Base-by-base conservation (phyloP, 257 asterid genomes). In the Nicotiana noctiflora region DNA sequence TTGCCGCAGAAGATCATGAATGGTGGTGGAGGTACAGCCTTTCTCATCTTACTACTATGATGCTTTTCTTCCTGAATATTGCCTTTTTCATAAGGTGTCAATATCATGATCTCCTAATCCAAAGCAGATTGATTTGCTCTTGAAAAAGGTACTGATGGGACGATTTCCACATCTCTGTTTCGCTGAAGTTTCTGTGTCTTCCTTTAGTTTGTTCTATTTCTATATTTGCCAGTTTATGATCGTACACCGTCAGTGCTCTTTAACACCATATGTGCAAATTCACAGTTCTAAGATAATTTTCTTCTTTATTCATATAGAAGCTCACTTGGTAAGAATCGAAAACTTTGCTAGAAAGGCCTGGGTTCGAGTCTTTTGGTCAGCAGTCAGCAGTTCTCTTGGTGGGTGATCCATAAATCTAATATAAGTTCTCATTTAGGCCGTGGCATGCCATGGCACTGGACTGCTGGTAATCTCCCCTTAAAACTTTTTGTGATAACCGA, bases 21-120 rank as follows among this genome's bases (percentile, higher is more conserved):
- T 82, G 85, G 85, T 82, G 85, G 85, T 82, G 85, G 85, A 82
- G 85, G 85, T 82, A 18, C 12, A 3, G 12, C 29, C 3, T 34
- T 76, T 76, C 79, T 75, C 64, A 46, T 75, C 65, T 76, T 21
- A 76, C 40, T 37, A 37, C 76, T 34, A 37, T 67, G 53, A 67
- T 67, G 17, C 53, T 34, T 67, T 10, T 8, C 15, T 66, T 67
- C 40, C 31, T 34, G 29, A 18, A 9, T 67, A 67, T 67, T 67
- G 17, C 18, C 19, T 67, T 37, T 32, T n/a, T 67, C 55, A 67
- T 34, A 18, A 37, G 52, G 55, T 37, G 17, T 67, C 10, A 37
- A 67, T 65, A 40, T 40, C 49, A 8, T 40, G 49, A 32, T 32
- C 76, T 67, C 29, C 76, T 67, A n/a, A 40, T 4, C 29, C 27